Evolutionary conservation across 225 moss, liverwort and hornwort genomes (phyloP), one percentile per base, ranked within the genome.

Genomic region (Polytrichum commune): DNA sequence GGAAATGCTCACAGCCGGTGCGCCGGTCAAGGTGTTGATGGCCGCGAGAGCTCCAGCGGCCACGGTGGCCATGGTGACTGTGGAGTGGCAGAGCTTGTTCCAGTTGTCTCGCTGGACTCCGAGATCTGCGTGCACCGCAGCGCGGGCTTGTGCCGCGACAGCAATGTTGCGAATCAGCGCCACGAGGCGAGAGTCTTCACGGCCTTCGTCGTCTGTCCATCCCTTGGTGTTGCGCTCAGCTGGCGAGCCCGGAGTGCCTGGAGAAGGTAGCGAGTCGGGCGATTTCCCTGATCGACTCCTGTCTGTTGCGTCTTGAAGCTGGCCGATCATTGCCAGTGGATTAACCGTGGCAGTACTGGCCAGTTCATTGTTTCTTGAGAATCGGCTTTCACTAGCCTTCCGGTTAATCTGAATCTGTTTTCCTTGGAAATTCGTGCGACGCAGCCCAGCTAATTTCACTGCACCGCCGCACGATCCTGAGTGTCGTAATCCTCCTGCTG

Each of bases 31-130:
- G 46, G 46, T 16, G 53, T 79, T 84, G 20, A 84, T 46, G 10
- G 92, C 85, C 0, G 83, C 70, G 1, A 79, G 73, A 13, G 69
- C 8, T 19, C 82, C 80, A 1, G 88, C 85, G 16, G 77, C 80
- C 4, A 76, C 76, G 3, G 82, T 76, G 27, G 79, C 76, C 29
- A 87, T 73, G 53, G 75, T 76, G 57, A 86, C 81, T 0, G 91
- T 89, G 33, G 73, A 66, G 66, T 81, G 89, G 64, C 87, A 89
- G 7, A 89, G 91, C 54, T 76, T 69, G 73, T 88, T 92, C 92
- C 90, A 90, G 74, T 86, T 84, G 67, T 78, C 79, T 0, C 92
- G 74, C 68, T 90, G 92, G n/a, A 67, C 66, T 4, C 82, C 90
- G 10, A 92, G 78, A 57, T 79, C 63, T 25, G 69, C 56, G 76